Conservation (phyloP, 345 rosid species). For the Mallotus nudiflorus region DNA sequence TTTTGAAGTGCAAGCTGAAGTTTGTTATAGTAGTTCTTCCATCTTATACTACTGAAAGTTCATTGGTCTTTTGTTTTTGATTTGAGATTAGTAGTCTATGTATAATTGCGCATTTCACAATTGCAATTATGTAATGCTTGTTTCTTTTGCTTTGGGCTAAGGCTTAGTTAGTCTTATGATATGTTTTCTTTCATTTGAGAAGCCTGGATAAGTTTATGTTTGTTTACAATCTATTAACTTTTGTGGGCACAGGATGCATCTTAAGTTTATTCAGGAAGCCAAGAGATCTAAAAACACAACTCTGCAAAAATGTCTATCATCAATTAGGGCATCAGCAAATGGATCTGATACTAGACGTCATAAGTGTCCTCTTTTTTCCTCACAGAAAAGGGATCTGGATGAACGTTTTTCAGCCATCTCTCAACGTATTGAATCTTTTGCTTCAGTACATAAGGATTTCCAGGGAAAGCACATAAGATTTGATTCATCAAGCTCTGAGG, state of each 20-base stretch:
- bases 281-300: slow-evolving; percentile 49
- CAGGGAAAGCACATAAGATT: slow-evolving; percentile 68
- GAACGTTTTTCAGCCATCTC: slow-evolving; percentile 54
- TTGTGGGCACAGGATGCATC: slow-evolving; percentile 58
- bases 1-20: background rate
- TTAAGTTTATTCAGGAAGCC: slow-evolving; percentile 60
- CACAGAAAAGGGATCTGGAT: slow-evolving; percentile 46
- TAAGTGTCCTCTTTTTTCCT: slow-evolving; percentile 42
- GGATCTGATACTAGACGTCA: slow-evolving; percentile 23
- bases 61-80: background rate
- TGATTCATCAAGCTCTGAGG: slow-evolving; percentile 63
- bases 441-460: slow-evolving; percentile 45
- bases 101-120: background rate
- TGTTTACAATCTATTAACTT: background rate
- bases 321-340: slow-evolving; percentile 16
- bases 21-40: background rate
- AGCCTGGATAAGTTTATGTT: background rate
- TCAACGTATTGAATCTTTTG: slow-evolving; percentile 62
- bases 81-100: background rate
- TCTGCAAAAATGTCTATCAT: slow-evolving; percentile 37
- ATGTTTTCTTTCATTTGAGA: background rate
- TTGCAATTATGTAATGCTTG: background rate
- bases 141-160: too few relatives aligned
- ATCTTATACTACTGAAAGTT: background rate
- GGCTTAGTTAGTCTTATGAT: too few relatives aligned